Evolutionary conservation across 2,329 filamentous ascomycete species (phyloP).

Genomic region (Stagonosporopsis cucurbitacearum): DNA sequence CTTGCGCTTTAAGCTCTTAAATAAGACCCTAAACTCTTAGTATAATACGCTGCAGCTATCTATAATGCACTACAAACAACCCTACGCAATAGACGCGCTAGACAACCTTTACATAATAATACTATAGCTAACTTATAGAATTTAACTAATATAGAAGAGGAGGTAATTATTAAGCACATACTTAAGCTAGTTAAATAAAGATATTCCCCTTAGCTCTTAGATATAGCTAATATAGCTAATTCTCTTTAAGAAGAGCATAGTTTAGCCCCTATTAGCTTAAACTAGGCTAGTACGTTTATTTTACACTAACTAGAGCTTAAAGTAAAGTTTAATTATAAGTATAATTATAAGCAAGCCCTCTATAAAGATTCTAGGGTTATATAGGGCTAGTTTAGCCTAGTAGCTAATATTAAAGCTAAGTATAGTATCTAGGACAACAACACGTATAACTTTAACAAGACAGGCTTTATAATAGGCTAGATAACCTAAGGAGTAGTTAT

Average conservation of each 20-base stretch:
- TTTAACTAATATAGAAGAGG: not conserved
- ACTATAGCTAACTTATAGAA: no score
- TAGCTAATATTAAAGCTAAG: not conserved
- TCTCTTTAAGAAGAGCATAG: constrained; percentile 10
- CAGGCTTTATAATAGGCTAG: not conserved
- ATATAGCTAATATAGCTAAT: constrained; percentile 25
- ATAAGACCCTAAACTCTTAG: no score
- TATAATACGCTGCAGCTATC: not conserved
- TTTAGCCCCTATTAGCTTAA: constrained; percentile 10
- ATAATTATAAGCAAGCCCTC: constrained; percentile 10
- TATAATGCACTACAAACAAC: not conserved
- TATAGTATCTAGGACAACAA: no score
- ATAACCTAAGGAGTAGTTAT: not conserved
- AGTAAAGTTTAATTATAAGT: constrained; percentile 20
- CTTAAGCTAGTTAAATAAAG: not conserved
- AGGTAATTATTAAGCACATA: not conserved
- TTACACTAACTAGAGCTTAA: constrained; percentile 16
- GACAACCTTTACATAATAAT: not conserved
- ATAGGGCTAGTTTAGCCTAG: constrained; percentile 11
- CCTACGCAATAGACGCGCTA: not conserved
- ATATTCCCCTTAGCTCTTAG: not conserved
- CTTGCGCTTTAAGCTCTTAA: no score
- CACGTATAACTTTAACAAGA: not conserved
- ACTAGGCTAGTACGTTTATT: constrained; percentile 21
- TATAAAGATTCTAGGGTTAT: constrained; percentile 12